Evolutionary conservation across 2,329 filamentous ascomycete species (phyloP).

Genomic region (Botrytis medusae): DNA sequence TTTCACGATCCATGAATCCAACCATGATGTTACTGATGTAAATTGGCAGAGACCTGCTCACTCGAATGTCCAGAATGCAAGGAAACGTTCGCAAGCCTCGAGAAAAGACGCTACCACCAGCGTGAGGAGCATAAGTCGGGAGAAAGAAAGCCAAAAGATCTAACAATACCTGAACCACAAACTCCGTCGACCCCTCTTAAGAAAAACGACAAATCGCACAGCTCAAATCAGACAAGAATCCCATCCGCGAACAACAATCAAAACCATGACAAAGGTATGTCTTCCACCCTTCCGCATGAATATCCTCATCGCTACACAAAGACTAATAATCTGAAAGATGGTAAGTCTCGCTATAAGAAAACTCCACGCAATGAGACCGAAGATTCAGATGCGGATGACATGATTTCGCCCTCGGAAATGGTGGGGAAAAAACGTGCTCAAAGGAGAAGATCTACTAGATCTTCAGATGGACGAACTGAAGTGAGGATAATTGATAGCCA

Average conservation of each 20-base stretch:
- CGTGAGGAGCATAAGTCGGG: background rate
- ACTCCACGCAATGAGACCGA: background rate
- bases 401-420: background rate
- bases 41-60: background rate
- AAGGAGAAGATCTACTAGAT: constrained; percentile 1
- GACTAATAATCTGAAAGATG: background rate
- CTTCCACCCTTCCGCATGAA: background rate
- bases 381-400: constrained; percentile 2
- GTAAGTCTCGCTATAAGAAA: constrained; percentile 11
- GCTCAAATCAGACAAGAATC: background rate
- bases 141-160: background rate
- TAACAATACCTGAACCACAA: background rate
- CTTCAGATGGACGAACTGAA: background rate
- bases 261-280: background rate
- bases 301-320: background rate
- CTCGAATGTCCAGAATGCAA: background rate
- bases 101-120: background rate
- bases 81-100: background rate
- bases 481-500: background rate
- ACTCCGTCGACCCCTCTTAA: background rate
- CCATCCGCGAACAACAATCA: background rate
- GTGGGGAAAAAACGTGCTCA: background rate
- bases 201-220: background rate
- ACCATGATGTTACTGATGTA: background rate
- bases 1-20: no score